Evolutionary conservation across 768 basidiomycete species (phyloP).

Genomic region (Russula sp.): DNA sequence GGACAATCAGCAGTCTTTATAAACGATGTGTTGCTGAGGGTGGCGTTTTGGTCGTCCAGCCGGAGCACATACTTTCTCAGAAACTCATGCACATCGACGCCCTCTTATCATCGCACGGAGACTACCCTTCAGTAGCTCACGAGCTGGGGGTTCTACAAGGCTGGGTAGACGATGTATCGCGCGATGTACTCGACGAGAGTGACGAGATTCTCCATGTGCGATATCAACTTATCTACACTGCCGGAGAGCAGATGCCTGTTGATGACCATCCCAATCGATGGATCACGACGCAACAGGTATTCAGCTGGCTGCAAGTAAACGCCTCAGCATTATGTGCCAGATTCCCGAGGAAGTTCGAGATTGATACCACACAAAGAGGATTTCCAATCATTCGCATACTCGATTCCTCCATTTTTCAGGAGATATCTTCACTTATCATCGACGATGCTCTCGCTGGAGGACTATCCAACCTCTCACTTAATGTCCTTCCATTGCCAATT

Average conservation of each 20-base stretch:
- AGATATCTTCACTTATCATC: neutral
- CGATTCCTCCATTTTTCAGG: neutral
- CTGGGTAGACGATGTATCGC: slow-evolving; percentile 3
- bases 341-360: neutral
- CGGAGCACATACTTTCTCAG: slow-evolving; percentile 48
- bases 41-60: slow-evolving; percentile 45
- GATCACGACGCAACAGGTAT: slow-evolving; percentile 34
- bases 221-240: slow-evolving; percentile 44
- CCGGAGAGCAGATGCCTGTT: slow-evolving; percentile 32
- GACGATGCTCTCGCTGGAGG: slow-evolving; percentile 1
- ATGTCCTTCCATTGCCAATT: neutral
- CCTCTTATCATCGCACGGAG: slow-evolving; percentile 20
- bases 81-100: slow-evolving; percentile 39
- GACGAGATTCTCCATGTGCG: slow-evolving; percentile 37
- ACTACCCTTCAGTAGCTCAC: neutral
- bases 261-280: slow-evolving; percentile 40
- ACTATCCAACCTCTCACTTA: neutral
- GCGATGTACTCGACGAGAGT: slow-evolving; percentile 16
- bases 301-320: slow-evolving; percentile 28
- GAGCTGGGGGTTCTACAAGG: neutral
- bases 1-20: slow-evolving; percentile 29
- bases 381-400: slow-evolving; percentile 5
- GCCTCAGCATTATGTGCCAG: neutral
- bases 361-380: neutral
- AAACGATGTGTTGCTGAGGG: slow-evolving; percentile 32